phyloP scores from a whole-genome alignment of 345 rosid species.

The Ailanthus altissimus region DNA sequence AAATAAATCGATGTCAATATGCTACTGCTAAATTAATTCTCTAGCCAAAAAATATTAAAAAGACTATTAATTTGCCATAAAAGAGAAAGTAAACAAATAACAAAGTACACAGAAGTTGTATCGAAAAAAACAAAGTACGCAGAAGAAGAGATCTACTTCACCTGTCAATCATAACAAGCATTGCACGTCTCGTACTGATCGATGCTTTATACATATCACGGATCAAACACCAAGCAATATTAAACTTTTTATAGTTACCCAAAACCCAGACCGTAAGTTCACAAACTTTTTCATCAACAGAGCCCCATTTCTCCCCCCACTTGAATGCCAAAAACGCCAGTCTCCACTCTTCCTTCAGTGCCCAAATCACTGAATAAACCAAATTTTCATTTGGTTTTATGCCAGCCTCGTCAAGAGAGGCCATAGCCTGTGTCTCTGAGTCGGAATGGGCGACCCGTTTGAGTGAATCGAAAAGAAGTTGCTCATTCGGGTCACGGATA shows the following conservation, averaged over 20 bases:
- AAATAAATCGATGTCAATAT: background rate
- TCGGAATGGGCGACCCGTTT: constrained; percentile 47
- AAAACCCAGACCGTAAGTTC: constrained; percentile 68
- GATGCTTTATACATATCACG: constrained; percentile 59
- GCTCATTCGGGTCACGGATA: constrained; percentile 23
- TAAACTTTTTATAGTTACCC: constrained; percentile 72
- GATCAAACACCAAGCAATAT: constrained; percentile 77
- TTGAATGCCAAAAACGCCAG: constrained; percentile 71
- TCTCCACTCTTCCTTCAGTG: constrained; percentile 63
- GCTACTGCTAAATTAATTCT: background rate
- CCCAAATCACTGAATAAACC: constrained; percentile 64
- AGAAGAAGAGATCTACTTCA: constrained; percentile 27
- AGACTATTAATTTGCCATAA: background rate
- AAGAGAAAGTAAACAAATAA: background rate
- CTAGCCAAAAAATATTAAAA: background rate
- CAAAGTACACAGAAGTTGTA: background rate
- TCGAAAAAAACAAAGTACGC: background rate
- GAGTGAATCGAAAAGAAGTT: constrained; percentile 40
- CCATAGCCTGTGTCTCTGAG: constrained; percentile 57
- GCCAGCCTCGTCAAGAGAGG: constrained; percentile 47
- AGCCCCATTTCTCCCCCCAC: constrained; percentile 66
- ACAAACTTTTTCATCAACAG: constrained; percentile 47
- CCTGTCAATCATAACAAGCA: constrained; percentile 90
- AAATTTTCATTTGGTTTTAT: constrained; percentile 38
- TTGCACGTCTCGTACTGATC: constrained; percentile 51